These are phyloP conservation scores for Trichoderma afroharzianum DNA, from an alignment of 2,329 filamentous ascomycete genomes.

Conservation along the genomic window DNA sequence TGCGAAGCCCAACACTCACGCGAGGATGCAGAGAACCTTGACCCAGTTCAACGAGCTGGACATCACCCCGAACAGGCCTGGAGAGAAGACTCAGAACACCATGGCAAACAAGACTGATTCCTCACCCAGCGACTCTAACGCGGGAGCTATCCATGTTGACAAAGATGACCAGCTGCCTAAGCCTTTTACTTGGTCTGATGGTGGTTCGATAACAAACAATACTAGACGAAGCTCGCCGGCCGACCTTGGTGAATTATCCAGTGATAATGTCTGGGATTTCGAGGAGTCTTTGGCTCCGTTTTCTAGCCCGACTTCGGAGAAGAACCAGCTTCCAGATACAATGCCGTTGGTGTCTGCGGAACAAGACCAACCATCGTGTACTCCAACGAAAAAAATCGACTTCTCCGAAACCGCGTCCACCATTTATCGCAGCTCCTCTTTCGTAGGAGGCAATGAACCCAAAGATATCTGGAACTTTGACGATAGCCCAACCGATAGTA, in stretches of 20 bases:
- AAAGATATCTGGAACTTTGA: constrained; percentile 22
- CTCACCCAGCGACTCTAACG: not conserved
- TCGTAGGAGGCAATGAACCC: constrained; percentile 5
- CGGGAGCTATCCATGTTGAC: not conserved
- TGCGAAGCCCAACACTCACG: not conserved
- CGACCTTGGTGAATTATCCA: constrained; percentile 14
- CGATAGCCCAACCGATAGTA: constrained; percentile 10
- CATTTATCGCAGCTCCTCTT: constrained; percentile 30
- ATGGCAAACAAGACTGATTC: not conserved
- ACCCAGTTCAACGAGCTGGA: constrained; percentile 31
- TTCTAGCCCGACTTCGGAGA: constrained; percentile 27
- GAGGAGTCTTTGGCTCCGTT: constrained; percentile 24
- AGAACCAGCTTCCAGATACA: constrained; percentile 30
- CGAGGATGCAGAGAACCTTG: constrained; percentile 16
- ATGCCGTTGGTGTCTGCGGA: not conserved
- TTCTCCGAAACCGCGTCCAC: constrained; percentile 38
- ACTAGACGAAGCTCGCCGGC: constrained; percentile 32
- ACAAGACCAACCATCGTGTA: not conserved
- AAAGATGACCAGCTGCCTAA: not conserved
- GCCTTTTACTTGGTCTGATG: constrained; percentile 30
- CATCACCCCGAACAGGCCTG: constrained; percentile 31
- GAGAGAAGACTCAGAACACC: constrained; percentile 1
- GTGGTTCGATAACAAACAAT: constrained; percentile 23
- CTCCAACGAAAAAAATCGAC: constrained; percentile 22
- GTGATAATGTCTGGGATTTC: constrained; percentile 25